These are phyloP conservation scores for Chaetomidium leptoderma DNA, from an alignment of 495 filamentous ascomycete species.

Conservation along the genomic window DNA sequence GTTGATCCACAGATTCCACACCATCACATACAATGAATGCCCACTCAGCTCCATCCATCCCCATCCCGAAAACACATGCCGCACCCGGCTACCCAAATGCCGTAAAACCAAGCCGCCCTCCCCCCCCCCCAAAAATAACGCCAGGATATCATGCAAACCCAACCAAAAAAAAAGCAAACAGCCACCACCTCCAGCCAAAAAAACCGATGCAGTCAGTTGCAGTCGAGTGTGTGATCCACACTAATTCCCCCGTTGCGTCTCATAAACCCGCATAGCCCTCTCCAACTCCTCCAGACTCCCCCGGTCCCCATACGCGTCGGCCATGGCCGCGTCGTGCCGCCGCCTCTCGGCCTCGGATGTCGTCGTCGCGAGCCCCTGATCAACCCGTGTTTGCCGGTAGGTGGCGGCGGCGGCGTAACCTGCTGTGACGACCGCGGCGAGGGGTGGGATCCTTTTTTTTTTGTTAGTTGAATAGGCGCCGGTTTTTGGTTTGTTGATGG, in stretches of 20 bases:
- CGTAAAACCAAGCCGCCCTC: background rate
- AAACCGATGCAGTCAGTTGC: background rate
- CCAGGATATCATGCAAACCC: constrained; percentile 4
- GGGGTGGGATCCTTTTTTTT: constrained; percentile 34
- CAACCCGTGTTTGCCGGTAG: constrained; percentile 31
- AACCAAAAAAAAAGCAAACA: constrained; percentile 1
- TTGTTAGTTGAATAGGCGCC: constrained; percentile 3
- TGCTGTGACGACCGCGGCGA: constrained; percentile 38
- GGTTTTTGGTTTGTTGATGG: background rate
- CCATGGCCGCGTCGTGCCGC: constrained; percentile 30
- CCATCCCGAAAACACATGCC: background rate
- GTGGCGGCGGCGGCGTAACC: constrained; percentile 39
- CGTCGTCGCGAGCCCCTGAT: constrained; percentile 22
- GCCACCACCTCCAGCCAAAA: background rate
- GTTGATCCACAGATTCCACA: background rate
- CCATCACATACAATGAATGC: background rate
- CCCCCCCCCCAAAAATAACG: constrained; percentile 7
- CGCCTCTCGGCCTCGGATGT: constrained; percentile 26
- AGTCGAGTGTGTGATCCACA: background rate
- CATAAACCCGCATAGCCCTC: constrained; percentile 54
- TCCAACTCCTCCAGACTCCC: constrained; percentile 53
- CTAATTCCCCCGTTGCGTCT: constrained; percentile 33
- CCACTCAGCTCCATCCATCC: background rate
- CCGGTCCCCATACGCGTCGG: constrained; percentile 59
- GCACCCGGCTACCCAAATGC: too few species aligned